phyloP scores from a whole-genome alignment of 2,329 filamentous ascomycete species.

The Ophiostoma sp. region DNA sequence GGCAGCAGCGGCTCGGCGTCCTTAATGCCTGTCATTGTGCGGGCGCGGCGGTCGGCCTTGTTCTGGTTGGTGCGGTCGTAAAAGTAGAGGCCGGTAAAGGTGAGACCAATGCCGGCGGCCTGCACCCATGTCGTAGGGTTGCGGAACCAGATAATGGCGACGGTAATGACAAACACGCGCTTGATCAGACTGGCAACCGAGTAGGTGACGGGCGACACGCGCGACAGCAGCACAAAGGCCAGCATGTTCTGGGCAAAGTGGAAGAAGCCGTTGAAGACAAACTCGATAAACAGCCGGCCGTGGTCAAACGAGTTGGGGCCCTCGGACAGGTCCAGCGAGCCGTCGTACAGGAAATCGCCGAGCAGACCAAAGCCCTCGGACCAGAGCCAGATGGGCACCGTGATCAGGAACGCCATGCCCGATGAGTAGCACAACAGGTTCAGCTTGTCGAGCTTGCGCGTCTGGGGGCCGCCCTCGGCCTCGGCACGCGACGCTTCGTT shows the following conservation, averaged over 20 bases:
- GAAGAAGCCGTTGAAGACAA: slow-evolving; percentile 92
- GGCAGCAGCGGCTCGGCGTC: slow-evolving; percentile 58
- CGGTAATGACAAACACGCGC: slow-evolving; percentile 91
- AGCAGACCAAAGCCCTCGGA: slow-evolving; percentile 76
- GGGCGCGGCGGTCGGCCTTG: slow-evolving; percentile 77
- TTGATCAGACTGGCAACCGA: slow-evolving; percentile 95
- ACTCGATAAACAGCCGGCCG: slow-evolving; percentile 71
- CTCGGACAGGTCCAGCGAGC: slow-evolving; percentile 59
- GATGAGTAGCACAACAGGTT: slow-evolving; percentile 98
- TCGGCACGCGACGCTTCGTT: slow-evolving; percentile 87
- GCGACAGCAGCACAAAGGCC: slow-evolving; percentile 84
- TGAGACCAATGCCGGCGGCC: slow-evolving; percentile 77
- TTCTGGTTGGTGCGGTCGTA: slow-evolving; percentile 91
- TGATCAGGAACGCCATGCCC: slow-evolving; percentile 82
- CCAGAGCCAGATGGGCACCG: slow-evolving; percentile 87
- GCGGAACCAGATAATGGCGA: slow-evolving; percentile 94
- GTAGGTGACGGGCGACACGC: slow-evolving; percentile 95
- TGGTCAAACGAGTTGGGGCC: slow-evolving; percentile 67
- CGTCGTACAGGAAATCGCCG: slow-evolving; percentile 72
- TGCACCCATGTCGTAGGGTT: slow-evolving; percentile 80
- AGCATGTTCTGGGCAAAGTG: slow-evolving; percentile 96
- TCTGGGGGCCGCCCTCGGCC: slow-evolving; percentile 58
- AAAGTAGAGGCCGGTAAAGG: slow-evolving; percentile 86
- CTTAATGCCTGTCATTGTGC: slow-evolving; percentile 52
- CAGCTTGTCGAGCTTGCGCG: slow-evolving; percentile 87